Evolutionary conservation across 2,329 filamentous ascomycete species (phyloP).

Genomic region (Colletotrichum destructivum): DNA sequence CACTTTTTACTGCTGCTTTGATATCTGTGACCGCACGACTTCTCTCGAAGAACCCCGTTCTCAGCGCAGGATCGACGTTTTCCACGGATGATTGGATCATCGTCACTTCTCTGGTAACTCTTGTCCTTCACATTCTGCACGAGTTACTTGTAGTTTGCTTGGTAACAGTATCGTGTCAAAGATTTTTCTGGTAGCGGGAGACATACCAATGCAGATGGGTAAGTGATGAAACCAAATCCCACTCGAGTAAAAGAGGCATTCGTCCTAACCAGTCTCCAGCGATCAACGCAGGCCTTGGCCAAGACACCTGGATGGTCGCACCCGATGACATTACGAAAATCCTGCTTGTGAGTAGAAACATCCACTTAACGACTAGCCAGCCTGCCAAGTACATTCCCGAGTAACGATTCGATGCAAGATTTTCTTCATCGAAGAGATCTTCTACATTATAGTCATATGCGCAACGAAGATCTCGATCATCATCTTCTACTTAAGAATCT

Average conservation of each 20-base stretch:
- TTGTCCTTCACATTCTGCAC: not conserved
- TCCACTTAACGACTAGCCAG: accelerated
- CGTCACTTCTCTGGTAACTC: not conserved
- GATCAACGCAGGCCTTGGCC: not conserved
- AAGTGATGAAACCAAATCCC: not conserved
- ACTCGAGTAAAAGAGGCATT: not conserved
- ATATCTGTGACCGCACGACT: not conserved
- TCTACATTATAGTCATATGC: slow-evolving; percentile 2
- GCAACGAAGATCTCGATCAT: slow-evolving; percentile 1
- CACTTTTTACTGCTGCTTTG: not conserved
- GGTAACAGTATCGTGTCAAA: not conserved
- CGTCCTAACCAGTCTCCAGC: not conserved
- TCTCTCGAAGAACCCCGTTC: not conserved
- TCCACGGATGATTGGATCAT: slow-evolving; percentile 2
- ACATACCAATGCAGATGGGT: not conserved
- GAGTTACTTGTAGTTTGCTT: not conserved
- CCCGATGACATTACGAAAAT: slow-evolving; percentile 2
- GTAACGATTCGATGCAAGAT: not conserved
- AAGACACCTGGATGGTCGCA: not conserved
- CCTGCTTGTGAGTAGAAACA: not conserved
- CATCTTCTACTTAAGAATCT: not conserved
- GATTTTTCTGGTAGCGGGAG: not conserved
- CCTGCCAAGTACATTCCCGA: not conserved
- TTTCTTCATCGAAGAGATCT: not conserved
- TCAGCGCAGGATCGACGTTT: not conserved